Base-by-base conservation (phyloP, 768 basidiomycete species). In the Lyophyllum semitale region DNA sequence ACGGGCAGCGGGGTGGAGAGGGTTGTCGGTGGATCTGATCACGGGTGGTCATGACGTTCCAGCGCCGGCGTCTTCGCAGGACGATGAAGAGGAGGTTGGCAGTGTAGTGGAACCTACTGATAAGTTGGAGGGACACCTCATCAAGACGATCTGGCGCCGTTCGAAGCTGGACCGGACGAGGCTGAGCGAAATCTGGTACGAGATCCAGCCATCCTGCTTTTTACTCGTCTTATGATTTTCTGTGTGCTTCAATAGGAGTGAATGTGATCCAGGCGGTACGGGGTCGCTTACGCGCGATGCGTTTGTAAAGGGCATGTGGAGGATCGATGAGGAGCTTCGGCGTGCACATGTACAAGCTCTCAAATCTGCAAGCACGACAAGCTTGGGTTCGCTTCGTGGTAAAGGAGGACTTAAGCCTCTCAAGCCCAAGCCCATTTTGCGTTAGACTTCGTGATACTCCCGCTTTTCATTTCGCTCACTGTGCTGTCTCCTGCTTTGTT, bases 291-390 rank as follows among this genome's bases (percentile, higher is more conserved):
- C 84, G 59, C 73, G 83, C 4, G 87, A 89, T 17, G 74, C 73
- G 17, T 93, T 93, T 60, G 80, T 84, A 37, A 81, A 78, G 59
- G 91, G 89, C 48, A 91, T 92, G 89, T 92, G 90, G 90, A 83
- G 84, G 33, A 89, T 93, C 26, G 91, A 93, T 69, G 89, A 91
- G 68, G 90, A 91, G 60, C 81, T 93, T 12, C 76, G 87, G n/a
- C 79, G 83, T 43, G 77, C 80, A 5, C 82, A 87, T 52, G 62
- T 67, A 2, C 73, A 74, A 25, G 67, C 66, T 8, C 58, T 73
- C 48, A 76, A 70, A 54, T 66, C 69, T 8, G 69, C 68, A 2
- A 71, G 67, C 32, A 53, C 64, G 3, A 56, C 56, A 27, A 69
- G 59, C 33, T 54, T 65, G 8, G 59, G 63, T 26, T 54, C 65